Evolutionary conservation across 2,329 filamentous ascomycete genomes (phyloP), one percentile per base, ranked within the genome.

Genomic region (Pyricularia grisea): DNA sequence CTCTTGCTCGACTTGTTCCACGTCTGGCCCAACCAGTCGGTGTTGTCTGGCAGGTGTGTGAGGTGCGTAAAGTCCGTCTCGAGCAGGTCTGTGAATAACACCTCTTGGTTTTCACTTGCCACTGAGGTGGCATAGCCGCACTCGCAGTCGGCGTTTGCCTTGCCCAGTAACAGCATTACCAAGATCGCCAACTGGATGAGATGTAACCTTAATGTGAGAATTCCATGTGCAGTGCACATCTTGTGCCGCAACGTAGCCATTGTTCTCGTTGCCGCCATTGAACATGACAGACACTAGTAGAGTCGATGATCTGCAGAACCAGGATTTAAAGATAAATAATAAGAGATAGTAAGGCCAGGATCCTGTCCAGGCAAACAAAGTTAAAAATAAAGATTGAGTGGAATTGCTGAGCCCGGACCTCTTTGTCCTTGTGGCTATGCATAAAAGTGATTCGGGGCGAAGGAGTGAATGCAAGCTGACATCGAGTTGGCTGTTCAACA

Each of bases 11-110:
- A 84, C 67, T 90, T 83, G 74, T 89, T 89, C 80, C 91, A 94
- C 31, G 83, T 81, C 76, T 93, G 91, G 17, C 85, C 82, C 30
- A 79, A 76, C 92, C 92, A 94, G 71, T 88, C 84, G 2, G 84
- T 80, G 72, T 87, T 81, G 4, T 79, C 74, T 20, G 81, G 78
- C 65, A 87, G 78, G 69, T 84, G 76, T 11, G 79, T 73, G 55
- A 86, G 75, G 70, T 86, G 85, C 3, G 88, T 79, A 75, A 94
- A 94, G 78, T 94, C 88, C 25, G 89, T 89, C 75, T 93, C 91
- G 67, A 92, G 78, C 12, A 88, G 75, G 70, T 93, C 88, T 2
- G 89, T 92, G 76, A 91, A 93, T 68, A 90, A 75, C 60, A 81
- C 78, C 65, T 77, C 74, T 7, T 74, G 70, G 4, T 75, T 72